phyloP scores from a whole-genome alignment of 106 monocot genomes.

The Allium cepa region DNA sequence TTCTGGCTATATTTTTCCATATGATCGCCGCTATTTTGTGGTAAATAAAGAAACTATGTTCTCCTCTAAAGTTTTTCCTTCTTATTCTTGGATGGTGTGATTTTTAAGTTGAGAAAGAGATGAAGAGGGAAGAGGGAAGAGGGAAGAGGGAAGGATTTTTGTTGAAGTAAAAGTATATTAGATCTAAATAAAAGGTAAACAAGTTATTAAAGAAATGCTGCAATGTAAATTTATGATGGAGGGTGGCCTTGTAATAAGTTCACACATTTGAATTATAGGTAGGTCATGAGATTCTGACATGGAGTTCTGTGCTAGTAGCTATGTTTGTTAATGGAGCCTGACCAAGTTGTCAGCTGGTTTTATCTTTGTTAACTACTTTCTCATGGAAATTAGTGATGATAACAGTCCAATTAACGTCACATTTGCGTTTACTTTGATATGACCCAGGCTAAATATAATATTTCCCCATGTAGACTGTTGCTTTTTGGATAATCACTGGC shows the following conservation, averaged over 20 bases:
- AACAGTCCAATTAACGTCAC: neutral
- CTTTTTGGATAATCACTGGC: neutral
- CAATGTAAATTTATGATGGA: neutral
- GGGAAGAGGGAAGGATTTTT: slow-evolving; percentile 23
- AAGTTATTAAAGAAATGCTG: slow-evolving; percentile 8
- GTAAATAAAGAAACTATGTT: no score
- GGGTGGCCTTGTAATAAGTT: neutral
- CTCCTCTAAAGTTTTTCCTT: neutral
- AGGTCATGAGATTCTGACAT: neutral
- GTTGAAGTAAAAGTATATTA: neutral
- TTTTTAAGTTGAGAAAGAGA: slow-evolving; percentile 6
- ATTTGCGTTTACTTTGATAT: neutral
- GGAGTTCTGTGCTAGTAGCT: slow-evolving; percentile 5
- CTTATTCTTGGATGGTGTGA: neutral
- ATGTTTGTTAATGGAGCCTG: neutral
- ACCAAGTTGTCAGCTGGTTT: neutral
- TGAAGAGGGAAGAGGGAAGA: slow-evolving; percentile 3
- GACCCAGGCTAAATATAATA: no score
- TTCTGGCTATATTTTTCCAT: neutral
- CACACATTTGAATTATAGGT: slow-evolving; percentile 9
- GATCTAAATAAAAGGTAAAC: slow-evolving; percentile 6
- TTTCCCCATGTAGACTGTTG: neutral
- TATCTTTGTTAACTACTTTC: neutral
- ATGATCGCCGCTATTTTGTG: no score
- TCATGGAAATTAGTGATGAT: neutral